A percentile compares a stretch with the other conserved stretches of the same genome.
These are phyloP conservation scores for Sporothrix brasiliensis DNA, from an alignment of 2,329 filamentous ascomycete genomes.

Conservation along the genomic window DNA sequence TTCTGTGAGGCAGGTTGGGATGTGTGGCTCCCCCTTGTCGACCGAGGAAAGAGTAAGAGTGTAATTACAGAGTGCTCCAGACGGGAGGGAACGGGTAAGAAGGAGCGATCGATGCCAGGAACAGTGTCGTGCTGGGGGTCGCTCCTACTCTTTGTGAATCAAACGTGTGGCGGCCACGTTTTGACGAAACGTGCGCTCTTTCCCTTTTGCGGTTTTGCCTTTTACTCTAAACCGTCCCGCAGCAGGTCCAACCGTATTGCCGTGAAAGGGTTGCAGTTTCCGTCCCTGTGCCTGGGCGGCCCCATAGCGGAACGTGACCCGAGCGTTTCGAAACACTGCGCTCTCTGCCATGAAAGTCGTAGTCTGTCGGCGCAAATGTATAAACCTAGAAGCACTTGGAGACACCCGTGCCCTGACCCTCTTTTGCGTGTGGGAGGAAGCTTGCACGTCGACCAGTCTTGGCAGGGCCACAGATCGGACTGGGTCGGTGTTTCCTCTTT, in stretches of 20 bases:
- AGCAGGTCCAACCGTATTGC: not conserved
- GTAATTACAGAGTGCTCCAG: too few relatives aligned
- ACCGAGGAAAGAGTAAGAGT: not conserved
- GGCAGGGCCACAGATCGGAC: not conserved
- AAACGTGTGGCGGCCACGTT: slow-evolving; percentile 18
- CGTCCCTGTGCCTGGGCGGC: not conserved
- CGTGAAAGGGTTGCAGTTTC: slow-evolving; percentile 6
- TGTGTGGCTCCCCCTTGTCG: not conserved
- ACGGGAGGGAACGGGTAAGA: not conserved
- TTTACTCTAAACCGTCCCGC: not conserved
- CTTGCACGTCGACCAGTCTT: slow-evolving; percentile 8
- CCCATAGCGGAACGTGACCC: not conserved
- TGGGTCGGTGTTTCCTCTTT: slow-evolving; percentile 9
- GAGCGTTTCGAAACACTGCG: slow-evolving; percentile 12
- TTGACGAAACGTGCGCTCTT: slow-evolving; percentile 8
- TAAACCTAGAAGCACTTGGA: too few relatives aligned
- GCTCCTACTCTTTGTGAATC: slow-evolving; percentile 1
- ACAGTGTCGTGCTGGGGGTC: not conserved
- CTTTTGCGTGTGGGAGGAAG: not conserved
- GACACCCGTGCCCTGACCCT: not conserved
- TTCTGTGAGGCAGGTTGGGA: not conserved
- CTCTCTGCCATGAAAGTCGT: not conserved
- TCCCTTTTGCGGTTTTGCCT: not conserved
- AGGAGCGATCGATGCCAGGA: slow-evolving; percentile 11
- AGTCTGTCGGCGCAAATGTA: too few relatives aligned